Evolutionary conservation across 1,284 basidiomycete genomes (phyloP).

Genomic region (Filobasidium uniguttulatum): DNA sequence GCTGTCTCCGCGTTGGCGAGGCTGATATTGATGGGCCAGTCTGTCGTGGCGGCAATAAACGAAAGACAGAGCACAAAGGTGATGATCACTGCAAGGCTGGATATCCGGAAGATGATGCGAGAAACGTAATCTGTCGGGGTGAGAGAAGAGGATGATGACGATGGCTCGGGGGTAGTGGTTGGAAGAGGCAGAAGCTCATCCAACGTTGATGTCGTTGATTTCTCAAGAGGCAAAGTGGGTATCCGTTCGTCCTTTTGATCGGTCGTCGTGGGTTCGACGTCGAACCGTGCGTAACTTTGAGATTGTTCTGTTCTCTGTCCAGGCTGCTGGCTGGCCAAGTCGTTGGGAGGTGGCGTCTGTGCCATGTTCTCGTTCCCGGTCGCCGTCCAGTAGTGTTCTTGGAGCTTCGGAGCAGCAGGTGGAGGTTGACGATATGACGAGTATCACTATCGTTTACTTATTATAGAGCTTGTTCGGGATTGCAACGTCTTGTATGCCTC

Average conservation of each 20-base stretch:
- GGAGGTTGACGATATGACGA: no score
- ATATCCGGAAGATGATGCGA: slow-evolving; percentile 21
- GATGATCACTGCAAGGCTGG: slow-evolving; percentile 25
- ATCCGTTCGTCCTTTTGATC: neutral
- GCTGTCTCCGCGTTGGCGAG: slow-evolving; percentile 12
- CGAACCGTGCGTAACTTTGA: slow-evolving; percentile 1
- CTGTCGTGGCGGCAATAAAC: slow-evolving; percentile 22
- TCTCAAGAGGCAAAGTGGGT: neutral
- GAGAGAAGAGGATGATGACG: neutral
- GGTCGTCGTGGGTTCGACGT: neutral
- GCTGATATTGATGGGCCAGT: neutral
- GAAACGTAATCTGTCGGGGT: slow-evolving; percentile 2
- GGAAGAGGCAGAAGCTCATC: slow-evolving; percentile 27
- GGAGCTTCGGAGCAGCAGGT: neutral
- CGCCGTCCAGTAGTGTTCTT: neutral
- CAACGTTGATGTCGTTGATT: slow-evolving; percentile 17
- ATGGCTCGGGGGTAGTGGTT: slow-evolving; percentile 5
- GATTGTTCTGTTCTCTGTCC: neutral
- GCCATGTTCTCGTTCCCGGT: neutral
- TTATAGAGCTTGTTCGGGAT: no score
- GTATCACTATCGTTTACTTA: neutral
- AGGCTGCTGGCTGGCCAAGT: slow-evolving; percentile 2
- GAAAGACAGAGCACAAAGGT: slow-evolving; percentile 27
- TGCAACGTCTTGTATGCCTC: no score
- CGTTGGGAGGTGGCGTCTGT: neutral